phyloP scores from a whole-genome alignment of 179 eudicot species.

The Sideroxylon spinosum region DNA sequence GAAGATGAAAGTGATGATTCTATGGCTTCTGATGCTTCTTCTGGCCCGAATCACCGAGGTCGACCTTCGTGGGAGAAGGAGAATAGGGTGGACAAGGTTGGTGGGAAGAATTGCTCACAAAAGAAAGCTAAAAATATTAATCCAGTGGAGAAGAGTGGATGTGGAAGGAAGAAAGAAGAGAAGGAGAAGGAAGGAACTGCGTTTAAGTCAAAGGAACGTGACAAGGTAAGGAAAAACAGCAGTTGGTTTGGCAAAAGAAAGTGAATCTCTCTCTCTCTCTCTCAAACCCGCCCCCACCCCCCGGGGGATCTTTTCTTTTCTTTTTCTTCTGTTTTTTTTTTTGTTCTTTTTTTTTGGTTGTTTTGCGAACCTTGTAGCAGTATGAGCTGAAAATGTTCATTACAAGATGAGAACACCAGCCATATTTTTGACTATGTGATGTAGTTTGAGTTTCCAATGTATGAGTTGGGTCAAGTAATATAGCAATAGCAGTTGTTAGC shows the following conservation, averaged over 20 bases:
- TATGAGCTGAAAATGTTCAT: slow-evolving; percentile 3
- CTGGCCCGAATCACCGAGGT: slow-evolving; percentile 20
- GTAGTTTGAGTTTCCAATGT: not conserved
- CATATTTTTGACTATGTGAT: not conserved
- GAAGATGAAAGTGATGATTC: slow-evolving; percentile 37
- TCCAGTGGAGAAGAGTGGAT: slow-evolving; percentile 10
- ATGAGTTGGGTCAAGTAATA: not conserved
- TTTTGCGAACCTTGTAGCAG: not conserved
- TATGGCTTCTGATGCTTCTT: slow-evolving; percentile 45
- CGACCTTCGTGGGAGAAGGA: slow-evolving; percentile 13
- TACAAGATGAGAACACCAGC: not conserved
- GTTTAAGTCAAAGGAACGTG: slow-evolving; percentile 14
- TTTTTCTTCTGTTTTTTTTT: too few relatives aligned
- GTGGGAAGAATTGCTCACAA: not conserved
- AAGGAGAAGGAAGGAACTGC: slow-evolving; percentile 14
- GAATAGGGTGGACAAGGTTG: not conserved
- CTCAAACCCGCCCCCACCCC: too few relatives aligned
- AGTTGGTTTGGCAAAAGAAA: slow-evolving; percentile 21
- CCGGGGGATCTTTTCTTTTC: too few relatives aligned
- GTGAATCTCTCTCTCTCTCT: not conserved
- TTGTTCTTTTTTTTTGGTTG: not conserved
- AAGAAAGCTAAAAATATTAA: slow-evolving; percentile 8
- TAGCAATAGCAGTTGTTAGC: not conserved
- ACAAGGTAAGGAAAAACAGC: slow-evolving; percentile 13
- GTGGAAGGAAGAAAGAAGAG: slow-evolving; percentile 10